Percentiles rank a stretch among this genome's conserved stretches.
phyloP scores from a whole-genome alignment of 2,329 filamentous ascomycete species.

The Aspergillus awamori region DNA sequence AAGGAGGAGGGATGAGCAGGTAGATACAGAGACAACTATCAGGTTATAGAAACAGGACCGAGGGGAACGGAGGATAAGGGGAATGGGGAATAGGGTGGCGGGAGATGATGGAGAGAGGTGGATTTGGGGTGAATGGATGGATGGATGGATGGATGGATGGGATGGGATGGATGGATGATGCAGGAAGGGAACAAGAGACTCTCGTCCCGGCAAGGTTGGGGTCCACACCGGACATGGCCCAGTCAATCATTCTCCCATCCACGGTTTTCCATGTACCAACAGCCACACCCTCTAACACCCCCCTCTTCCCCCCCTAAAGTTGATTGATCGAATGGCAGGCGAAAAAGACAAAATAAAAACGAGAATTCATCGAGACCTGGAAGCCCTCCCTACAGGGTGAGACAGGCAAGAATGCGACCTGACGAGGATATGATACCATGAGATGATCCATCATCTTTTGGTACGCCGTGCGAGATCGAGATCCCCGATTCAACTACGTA shows the following conservation, averaged over 20 bases:
- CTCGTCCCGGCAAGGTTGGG: conserved; percentile 6
- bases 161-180: conserved; percentile 2
- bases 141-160: background rate
- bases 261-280: background rate
- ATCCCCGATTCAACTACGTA: too few species aligned
- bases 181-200: conserved; percentile 8
- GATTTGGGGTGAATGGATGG: background rate
- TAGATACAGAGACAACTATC: background rate
- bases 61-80: conserved; percentile 9
- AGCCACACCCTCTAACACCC: background rate
- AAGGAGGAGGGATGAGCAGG: background rate
- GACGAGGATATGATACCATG: conserved; percentile 1
- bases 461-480: too few species aligned
- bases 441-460: conserved; percentile 7
- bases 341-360: background rate
- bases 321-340: background rate
- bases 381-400: background rate
- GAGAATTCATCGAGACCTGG: background rate
- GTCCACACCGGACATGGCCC: background rate
- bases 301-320: background rate
- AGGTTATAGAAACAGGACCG: conserved; percentile 8
- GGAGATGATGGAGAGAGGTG: background rate
- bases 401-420: conserved; percentile 2
- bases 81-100: conserved; percentile 1
- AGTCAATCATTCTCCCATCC: background rate